Base-by-base conservation (phyloP, 352 stramenopile genomes). In the Phytophthora multivora region DNA sequence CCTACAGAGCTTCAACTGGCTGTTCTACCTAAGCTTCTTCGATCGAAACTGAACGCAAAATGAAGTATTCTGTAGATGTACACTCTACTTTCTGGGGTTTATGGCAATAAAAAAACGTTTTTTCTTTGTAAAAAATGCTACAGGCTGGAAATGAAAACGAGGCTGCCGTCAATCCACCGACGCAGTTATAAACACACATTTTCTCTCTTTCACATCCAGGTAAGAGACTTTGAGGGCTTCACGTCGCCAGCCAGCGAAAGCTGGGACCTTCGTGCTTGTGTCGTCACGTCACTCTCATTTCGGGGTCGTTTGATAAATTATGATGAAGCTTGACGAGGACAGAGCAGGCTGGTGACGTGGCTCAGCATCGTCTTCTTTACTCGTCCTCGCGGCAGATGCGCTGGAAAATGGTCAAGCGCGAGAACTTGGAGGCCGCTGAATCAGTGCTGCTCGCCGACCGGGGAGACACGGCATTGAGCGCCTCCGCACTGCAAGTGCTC, bases 341-440 rank as follows among this genome's bases (percentile, higher is more conserved):
- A 13, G 23, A 52, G 54, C 45, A 59, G 33, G 55, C 33, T 59
- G 45, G 47, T 50, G 46, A 62, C 47, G 28, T 63, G 59, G 35
- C 40, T 61, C 36, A 23, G 5, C 16, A 4, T 16, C 23, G 31
- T 19, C 38, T 11, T 39, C n/a, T 54, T 43, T 86, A 83, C 35
- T 75, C 70, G 40, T 85, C 77, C 66, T 93, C 84, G 36, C 80
- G 82, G 60, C 84, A 93, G 57, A 93, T 93, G 57, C 82, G 79
- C 70, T 90, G 82, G 68, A 93, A 93, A 53, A 93, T 85, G 21
- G 79, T 90, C 51, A 93, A 72, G 12, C 84, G 82, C 16, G 84
- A 93, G 55, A 88, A 84, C 56, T 83, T 88, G 46, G 76, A 70
- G 2, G 58, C 57, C 25, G 72, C 56, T 0, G 73, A 78, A 41